Evolutionary conservation across 768 basidiomycete genomes (phyloP).

Genomic region (Lactarius psammicola): DNA sequence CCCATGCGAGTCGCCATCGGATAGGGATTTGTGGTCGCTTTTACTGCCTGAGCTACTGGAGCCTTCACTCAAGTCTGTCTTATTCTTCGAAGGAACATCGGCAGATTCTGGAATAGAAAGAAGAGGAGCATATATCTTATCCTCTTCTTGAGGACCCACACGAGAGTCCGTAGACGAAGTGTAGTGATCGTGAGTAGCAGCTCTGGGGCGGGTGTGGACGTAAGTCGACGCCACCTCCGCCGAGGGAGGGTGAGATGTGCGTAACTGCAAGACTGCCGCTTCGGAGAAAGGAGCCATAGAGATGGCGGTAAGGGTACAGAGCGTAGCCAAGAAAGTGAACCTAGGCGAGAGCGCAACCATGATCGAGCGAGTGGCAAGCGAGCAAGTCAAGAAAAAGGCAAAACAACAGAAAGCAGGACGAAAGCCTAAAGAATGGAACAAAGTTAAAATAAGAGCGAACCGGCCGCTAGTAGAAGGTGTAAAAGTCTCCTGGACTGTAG

Average conservation of each 20-base stretch:
- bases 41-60: conserved; percentile 1
- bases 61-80: background rate
- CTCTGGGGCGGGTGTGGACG: background rate
- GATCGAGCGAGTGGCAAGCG: conserved; percentile 5
- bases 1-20: background rate
- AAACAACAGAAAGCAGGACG: conserved; percentile 24
- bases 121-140: conserved; percentile 9
- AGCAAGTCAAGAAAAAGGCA: background rate
- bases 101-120: conserved; percentile 14
- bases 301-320: conserved; percentile 47
- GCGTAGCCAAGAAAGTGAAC: conserved; percentile 47
- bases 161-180: background rate
- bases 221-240: background rate
- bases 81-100: background rate
- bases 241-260: conserved; percentile 1
- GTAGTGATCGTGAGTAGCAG: background rate
- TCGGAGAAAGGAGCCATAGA: conserved; percentile 40
- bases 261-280: conserved; percentile 40
- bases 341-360: conserved; percentile 54
- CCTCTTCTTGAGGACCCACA: background rate
- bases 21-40: background rate
- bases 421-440: conserved; percentile 23
- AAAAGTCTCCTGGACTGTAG: conserved; percentile 28
- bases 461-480: conserved; percentile 28
- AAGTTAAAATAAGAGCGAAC: conserved; percentile 22